These are phyloP conservation scores for Aspergillus floridensis DNA, from an alignment of 2,329 filamentous ascomycete species.

Conservation along the genomic window DNA sequence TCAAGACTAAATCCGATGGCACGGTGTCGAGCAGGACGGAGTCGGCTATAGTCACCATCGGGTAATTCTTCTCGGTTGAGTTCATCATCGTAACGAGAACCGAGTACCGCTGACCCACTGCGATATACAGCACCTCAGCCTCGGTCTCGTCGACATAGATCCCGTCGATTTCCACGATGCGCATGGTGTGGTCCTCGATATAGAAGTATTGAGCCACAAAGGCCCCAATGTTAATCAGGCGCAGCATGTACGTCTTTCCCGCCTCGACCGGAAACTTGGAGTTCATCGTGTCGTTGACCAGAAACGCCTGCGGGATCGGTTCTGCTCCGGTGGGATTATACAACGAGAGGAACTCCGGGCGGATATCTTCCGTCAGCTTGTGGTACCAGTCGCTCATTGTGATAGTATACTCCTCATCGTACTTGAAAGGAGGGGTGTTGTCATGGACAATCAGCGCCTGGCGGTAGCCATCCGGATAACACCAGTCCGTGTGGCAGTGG, in stretches of 20 bases:
- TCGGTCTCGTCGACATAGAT: conserved; percentile 62
- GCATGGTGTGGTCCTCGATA: conserved; percentile 57
- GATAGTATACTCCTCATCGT: conserved; percentile 60
- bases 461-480: conserved; percentile 67
- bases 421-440: conserved; percentile 31
- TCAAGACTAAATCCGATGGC: conserved; percentile 32
- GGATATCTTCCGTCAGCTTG: conserved; percentile 59
- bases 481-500: conserved; percentile 63
- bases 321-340: conserved; percentile 60
- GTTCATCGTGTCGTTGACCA: conserved; percentile 67
- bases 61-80: conserved; percentile 61
- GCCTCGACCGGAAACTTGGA: conserved; percentile 59
- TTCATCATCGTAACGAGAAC: conserved; percentile 61
- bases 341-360: conserved; percentile 36
- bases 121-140: conserved; percentile 63
- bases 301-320: conserved; percentile 62
- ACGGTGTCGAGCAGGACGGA: conserved; percentile 34
- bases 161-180: conserved; percentile 70
- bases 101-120: conserved; percentile 63
- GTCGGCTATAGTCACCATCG: conserved; percentile 50
- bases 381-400: conserved; percentile 74
- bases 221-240: conserved; percentile 72
- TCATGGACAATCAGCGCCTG: conserved; percentile 65
- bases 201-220: conserved; percentile 58
- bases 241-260: conserved; percentile 70